Base-by-base conservation (phyloP, 192 early-diverging fungal genomes). In the Paraglomus occultum region DNA sequence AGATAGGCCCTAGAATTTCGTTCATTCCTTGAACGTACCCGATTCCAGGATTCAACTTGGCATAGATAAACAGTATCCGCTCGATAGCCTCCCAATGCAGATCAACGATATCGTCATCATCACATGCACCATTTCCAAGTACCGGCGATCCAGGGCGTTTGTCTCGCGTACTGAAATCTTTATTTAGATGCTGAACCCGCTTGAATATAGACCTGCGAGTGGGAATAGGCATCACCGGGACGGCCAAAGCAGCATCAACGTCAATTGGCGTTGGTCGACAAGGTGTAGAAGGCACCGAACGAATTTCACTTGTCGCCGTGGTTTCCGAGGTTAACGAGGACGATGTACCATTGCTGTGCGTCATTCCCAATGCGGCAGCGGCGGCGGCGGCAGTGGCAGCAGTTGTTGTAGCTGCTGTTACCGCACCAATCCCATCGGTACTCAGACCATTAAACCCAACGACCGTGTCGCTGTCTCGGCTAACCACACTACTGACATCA, bases 1-100 rank as follows among this genome's bases (percentile, higher is more conserved):
- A 94, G 18, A 92, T 79, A 0, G 92, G 92, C 1, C 85, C 92
- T 18, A 93, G 74, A 49, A 93, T 77, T 71, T 93, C 90, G 73
- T 93, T 93, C 92, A 94, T 92, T 40, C 92, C 92, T 74, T 94
- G 92, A n/a, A 91, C 88, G 70, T 94, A 94, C 2, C 89, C 87
- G 11, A 90, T 82, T 22, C 92, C 92, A 5, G 85, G 88, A 70
- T 93, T 93, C 50, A 93, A 77, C 62, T 90, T 88, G 5, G 89
- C 87, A 73, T 89, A 91, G 40, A 93, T 88, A 60, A 87, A 92
- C 68, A 94, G 70, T 14, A 94, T 83, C 4, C 92, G 76, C 71
- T 89, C 88, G 64, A 93, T 86, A 0, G 85, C 89, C 66, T 92
- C 90, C 82, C 85, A 92, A 70, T 94, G 92, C 67, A 87, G 75